phyloP scores from a whole-genome alignment of 495 filamentous ascomycete genomes.

The Penicillium lagena region DNA sequence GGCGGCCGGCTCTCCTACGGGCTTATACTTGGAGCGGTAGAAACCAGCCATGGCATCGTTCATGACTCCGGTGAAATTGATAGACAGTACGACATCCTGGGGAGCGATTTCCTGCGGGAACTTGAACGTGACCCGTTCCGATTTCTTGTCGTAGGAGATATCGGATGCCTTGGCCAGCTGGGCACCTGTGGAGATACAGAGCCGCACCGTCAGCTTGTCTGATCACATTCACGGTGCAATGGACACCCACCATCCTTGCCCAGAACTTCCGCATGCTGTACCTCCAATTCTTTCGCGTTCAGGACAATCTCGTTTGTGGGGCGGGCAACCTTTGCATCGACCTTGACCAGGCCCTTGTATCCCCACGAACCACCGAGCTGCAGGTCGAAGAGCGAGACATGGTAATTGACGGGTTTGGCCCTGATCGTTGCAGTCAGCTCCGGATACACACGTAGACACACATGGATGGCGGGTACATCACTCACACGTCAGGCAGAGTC shows the following conservation, averaged over 20 bases:
- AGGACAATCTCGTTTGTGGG: conserved; percentile 65
- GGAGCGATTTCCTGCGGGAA: conserved; percentile 61
- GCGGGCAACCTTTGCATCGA: conserved; percentile 54
- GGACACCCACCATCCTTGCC: conserved; percentile 23
- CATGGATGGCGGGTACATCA: conserved; percentile 1
- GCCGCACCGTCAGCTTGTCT: conserved; percentile 4
- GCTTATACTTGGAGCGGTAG: conserved; percentile 92
- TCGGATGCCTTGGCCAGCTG: conserved; percentile 49
- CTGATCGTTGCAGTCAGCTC: conserved; percentile 18
- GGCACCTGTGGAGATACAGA: conserved; percentile 13
- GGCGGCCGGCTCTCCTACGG: conserved; percentile 55
- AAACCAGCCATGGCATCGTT: conserved; percentile 97
- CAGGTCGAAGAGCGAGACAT: conserved; percentile 72
- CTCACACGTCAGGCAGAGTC: conserved; percentile 46
- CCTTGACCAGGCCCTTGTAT: conserved; percentile 74
- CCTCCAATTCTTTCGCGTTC: conserved; percentile 51
- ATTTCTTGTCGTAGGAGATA: conserved; percentile 71
- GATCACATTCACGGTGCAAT: neutral
- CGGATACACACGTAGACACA: too few relatives aligned
- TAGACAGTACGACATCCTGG: conserved; percentile 54
- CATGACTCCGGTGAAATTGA: conserved; percentile 79
- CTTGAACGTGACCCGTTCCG: conserved; percentile 68
- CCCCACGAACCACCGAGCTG: conserved; percentile 66
- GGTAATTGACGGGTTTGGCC: conserved; percentile 81
- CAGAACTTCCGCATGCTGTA: conserved; percentile 28